phyloP scores from a whole-genome alignment of 768 basidiomycete genomes.

The Tremella fuciformis region DNA sequence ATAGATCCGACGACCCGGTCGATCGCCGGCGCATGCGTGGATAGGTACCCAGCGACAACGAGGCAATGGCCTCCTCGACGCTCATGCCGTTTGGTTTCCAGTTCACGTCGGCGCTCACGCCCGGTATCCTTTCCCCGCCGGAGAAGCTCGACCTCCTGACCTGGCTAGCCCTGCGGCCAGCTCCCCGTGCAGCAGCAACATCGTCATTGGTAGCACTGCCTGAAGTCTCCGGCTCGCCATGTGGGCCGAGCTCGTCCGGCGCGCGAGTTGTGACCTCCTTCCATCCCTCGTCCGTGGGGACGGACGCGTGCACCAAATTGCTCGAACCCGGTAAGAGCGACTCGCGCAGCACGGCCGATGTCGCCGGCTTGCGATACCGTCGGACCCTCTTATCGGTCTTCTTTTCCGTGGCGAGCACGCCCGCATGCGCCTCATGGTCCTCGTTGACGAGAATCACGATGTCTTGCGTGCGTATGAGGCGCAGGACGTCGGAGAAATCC shows the following conservation, averaged over 20 bases:
- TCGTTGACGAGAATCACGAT: slow-evolving; percentile 33
- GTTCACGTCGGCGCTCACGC: background rate
- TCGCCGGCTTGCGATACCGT: slow-evolving; percentile 34
- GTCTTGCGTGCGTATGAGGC: slow-evolving; percentile 22
- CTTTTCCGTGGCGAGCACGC: slow-evolving; percentile 17
- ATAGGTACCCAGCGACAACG: slow-evolving; percentile 35
- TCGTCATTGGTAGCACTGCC: no score
- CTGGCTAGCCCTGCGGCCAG: no score
- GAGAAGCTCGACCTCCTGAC: no score
- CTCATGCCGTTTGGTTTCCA: slow-evolving; percentile 28
- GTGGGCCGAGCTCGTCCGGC: slow-evolving; percentile 13
- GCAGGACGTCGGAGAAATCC: slow-evolving; percentile 15
- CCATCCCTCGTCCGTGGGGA: background rate
- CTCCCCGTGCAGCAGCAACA: no score
- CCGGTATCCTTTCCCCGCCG: no score
- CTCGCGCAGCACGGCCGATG: slow-evolving; percentile 38
- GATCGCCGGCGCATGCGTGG: slow-evolving; percentile 21
- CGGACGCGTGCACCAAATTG: background rate
- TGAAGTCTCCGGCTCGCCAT: background rate
- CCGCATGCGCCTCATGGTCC: slow-evolving; percentile 27
- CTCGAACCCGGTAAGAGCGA: slow-evolving; percentile 28
- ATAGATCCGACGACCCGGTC: background rate
- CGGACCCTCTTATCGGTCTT: slow-evolving; percentile 17
- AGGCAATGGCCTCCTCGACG: slow-evolving; percentile 36
- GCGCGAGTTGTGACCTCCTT: slow-evolving; percentile 6